Evolutionary conservation across 305 asterid genomes (phyloP).

Genomic region (Fraxinus angustifolia): DNA sequence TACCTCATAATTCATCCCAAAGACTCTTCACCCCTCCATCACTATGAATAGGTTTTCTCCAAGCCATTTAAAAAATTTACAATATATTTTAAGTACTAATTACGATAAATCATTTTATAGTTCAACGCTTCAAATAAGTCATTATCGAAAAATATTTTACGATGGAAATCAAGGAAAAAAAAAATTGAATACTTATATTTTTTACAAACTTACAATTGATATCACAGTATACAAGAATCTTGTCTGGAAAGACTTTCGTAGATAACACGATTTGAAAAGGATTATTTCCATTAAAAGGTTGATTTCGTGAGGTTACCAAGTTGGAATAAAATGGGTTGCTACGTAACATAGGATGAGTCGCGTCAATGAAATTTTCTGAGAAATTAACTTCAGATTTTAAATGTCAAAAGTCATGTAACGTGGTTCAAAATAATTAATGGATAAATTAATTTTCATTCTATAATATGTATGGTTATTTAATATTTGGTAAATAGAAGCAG

Average conservation of each 20-base stretch:
- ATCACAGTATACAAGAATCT: neutral
- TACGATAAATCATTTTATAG: neutral
- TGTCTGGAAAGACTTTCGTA: neutral
- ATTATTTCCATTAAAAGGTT: neutral
- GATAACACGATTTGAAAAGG: neutral
- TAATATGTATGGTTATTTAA: neutral
- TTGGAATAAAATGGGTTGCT: neutral
- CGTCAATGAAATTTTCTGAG: neutral
- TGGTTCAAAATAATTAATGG: neutral
- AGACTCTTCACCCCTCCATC: conserved; percentile 4
- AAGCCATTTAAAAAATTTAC: neutral
- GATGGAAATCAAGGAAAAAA: neutral
- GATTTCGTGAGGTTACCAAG: neutral
- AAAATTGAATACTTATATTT: neutral
- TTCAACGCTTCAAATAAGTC: neutral
- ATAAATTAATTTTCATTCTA: neutral
- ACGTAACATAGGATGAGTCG: neutral
- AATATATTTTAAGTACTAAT: neutral
- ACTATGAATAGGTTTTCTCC: neutral
- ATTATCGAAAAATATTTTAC: neutral
- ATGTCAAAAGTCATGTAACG: neutral
- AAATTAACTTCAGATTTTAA: neutral
- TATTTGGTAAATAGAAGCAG: neutral
- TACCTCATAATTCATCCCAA: neutral
- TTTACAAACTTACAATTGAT: neutral